phyloP scores from a whole-genome alignment of 257 asterid species.

The Solanum ossicruentum region DNA sequence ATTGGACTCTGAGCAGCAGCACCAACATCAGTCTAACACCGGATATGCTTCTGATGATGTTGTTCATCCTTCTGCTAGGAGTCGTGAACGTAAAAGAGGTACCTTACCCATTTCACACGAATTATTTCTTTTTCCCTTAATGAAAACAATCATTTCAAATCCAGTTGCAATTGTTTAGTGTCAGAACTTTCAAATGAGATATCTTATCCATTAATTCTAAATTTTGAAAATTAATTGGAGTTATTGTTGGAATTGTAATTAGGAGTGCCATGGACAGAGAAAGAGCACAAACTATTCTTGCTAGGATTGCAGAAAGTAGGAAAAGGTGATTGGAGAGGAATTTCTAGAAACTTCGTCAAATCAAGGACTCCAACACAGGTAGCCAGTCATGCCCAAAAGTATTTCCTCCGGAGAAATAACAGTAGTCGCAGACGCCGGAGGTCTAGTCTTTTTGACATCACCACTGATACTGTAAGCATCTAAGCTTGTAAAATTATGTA shows the following conservation, averaged over 20 bases:
- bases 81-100: slow-evolving; percentile 86
- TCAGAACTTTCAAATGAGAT: too few species aligned
- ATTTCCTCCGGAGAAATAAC: slow-evolving; percentile 78
- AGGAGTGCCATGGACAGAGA: slow-evolving; percentile 99
- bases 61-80: slow-evolving; percentile 81
- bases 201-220: too few species aligned
- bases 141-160: too few species aligned
- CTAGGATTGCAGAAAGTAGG: slow-evolving; percentile 88
- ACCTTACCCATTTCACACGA: not conserved
- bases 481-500: not conserved
- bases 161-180: too few species aligned
- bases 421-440: slow-evolving; percentile 83
- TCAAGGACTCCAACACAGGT: slow-evolving; percentile 96
- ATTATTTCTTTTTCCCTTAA: not conserved
- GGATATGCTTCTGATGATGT: slow-evolving; percentile 93
- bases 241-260: not conserved
- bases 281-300: slow-evolving; percentile 76
- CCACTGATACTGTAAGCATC: slow-evolving; percentile 50
- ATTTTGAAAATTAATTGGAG: not conserved
- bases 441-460: slow-evolving; percentile 92
- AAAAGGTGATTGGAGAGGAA: slow-evolving; percentile 99
- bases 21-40: slow-evolving; percentile 39
- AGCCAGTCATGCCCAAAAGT: slow-evolving; percentile 98
- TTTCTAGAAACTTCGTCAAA: slow-evolving; percentile 82
- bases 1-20: slow-evolving; percentile 22